A percentile compares a stretch with the other conserved stretches of the same genome.
These are phyloP conservation scores for Zea luxurians DNA, from an alignment of 176 grass and related monocot genomes.

Conservation along the genomic window DNA sequence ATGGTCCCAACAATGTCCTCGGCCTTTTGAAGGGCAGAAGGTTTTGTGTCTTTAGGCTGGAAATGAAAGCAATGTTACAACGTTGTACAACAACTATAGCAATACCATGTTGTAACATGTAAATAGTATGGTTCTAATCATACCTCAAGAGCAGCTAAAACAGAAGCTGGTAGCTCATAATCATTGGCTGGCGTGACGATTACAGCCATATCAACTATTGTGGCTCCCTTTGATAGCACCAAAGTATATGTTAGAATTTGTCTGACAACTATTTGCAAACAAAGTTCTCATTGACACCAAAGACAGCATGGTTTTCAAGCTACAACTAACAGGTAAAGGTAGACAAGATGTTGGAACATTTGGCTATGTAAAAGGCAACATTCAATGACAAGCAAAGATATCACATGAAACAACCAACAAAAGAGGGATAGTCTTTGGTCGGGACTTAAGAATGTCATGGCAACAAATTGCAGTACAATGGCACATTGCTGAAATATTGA, in stretches of 20 bases:
- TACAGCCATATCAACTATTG: slow-evolving; percentile 93
- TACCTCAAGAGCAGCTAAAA: slow-evolving; percentile 62
- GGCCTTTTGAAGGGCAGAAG: slow-evolving; percentile 63
- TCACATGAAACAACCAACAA: neutral
- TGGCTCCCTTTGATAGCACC: slow-evolving; percentile 70
- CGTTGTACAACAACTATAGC: neutral
- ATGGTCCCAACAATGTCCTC: slow-evolving; percentile 84
- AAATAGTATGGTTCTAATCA: slow-evolving; percentile 15
- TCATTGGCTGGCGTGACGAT: slow-evolving; percentile 59
- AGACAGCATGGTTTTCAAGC: neutral
- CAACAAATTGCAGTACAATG: neutral
- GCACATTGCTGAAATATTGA: neutral
- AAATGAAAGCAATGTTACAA: slow-evolving; percentile 15
- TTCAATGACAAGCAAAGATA: neutral
- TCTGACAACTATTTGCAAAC: slow-evolving; percentile 1
- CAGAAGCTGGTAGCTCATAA: slow-evolving; percentile 68
- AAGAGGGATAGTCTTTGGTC: neutral
- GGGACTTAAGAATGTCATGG: slow-evolving; percentile 1
- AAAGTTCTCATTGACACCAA: neutral
- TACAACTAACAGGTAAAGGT: neutral
- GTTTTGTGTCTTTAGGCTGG: slow-evolving; percentile 53
- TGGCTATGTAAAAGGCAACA: neutral
- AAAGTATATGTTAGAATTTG: slow-evolving; percentile 4
- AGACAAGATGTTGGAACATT: neutral
- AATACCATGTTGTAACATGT: neutral